phyloP scores from a whole-genome alignment of 1,284 basidiomycete genomes.

The Filobasidium uniguttulatum region DNA sequence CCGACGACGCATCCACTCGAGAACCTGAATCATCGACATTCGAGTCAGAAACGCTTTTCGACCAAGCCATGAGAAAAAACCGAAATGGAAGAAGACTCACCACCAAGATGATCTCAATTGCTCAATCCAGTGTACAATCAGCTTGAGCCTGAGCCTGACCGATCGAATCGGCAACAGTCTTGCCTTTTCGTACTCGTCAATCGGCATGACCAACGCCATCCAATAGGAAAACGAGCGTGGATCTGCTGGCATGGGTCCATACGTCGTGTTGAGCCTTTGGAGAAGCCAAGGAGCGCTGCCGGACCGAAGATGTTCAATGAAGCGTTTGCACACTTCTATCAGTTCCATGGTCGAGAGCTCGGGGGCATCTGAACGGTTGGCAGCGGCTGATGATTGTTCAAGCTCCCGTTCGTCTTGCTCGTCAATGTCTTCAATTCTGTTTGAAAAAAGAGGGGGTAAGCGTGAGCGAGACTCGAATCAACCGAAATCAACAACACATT shows the following conservation, averaged over 20 bases:
- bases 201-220: constrained; percentile 85
- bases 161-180: constrained; percentile 81
- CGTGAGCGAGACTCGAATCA: neutral
- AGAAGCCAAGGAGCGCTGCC: constrained; percentile 84
- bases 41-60: no score
- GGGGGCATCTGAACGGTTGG: neutral
- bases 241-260: constrained; percentile 51
- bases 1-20: no score
- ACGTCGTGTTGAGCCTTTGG: constrained; percentile 63
- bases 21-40: no score
- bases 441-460: neutral
- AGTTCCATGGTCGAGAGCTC: constrained; percentile 49
- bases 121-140: constrained; percentile 90
- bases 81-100: constrained; percentile 25
- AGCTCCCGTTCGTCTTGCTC: constrained; percentile 41
- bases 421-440: constrained; percentile 46
- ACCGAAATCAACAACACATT: neutral
- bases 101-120: constrained; percentile 56
- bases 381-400: constrained; percentile 28
- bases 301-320: constrained; percentile 62
- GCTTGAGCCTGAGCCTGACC: constrained; percentile 57
- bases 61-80: no score
- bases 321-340: constrained; percentile 59
- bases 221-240: constrained; percentile 67
- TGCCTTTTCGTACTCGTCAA: constrained; percentile 86